Percentiles rank a stretch among this genome's conserved stretches.
Conservation (phyloP, 768 basidiomycete species). For the Termitomyces bulborhizus region DNA sequence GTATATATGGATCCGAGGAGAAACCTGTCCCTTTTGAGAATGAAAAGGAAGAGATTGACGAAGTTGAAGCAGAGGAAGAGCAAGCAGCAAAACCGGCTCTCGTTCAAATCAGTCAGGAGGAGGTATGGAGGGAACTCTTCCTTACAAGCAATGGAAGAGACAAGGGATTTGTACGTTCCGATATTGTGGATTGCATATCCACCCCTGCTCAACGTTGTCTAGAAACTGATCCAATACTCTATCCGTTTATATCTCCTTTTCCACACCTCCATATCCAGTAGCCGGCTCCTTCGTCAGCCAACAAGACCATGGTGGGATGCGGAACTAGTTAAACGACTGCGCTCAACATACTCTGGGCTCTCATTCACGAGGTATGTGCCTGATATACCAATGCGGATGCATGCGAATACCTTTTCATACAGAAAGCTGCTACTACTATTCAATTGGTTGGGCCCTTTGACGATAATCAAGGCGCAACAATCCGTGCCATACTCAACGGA, state of each 20-base stretch:
- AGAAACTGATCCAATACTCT: slow-evolving; percentile 89
- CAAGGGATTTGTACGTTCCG: slow-evolving; percentile 69
- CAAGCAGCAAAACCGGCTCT: slow-evolving; percentile 40
- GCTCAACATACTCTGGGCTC: slow-evolving; percentile 57
- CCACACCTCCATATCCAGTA: slow-evolving; percentile 47
- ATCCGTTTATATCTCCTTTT: slow-evolving; percentile 69
- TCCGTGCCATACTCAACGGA: slow-evolving; percentile 54
- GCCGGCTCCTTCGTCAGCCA: slow-evolving; percentile 39
- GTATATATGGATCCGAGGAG: slow-evolving; percentile 39
- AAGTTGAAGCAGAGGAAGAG: slow-evolving; percentile 39
- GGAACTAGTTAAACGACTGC: slow-evolving; percentile 52
- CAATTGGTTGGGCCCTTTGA: slow-evolving; percentile 79
- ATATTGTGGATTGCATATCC: background rate
- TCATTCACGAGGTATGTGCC: slow-evolving; percentile 62
- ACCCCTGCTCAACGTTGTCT: background rate
- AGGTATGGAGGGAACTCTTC: slow-evolving; percentile 78
- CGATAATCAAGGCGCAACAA: slow-evolving; percentile 65
- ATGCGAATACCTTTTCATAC: slow-evolving; percentile 21
- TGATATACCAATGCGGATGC: background rate
- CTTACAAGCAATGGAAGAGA: slow-evolving; percentile 76
- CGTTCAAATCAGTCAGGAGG: slow-evolving; percentile 48
- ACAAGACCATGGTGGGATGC: slow-evolving; percentile 47
- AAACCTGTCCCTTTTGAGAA: slow-evolving; percentile 29
- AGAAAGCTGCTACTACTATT: slow-evolving; percentile 80
- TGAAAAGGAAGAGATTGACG: slow-evolving; percentile 29